These are phyloP conservation scores for Blastobotrys robertii DNA, from an alignment of 805 yeast species.

Conservation along the genomic window DNA sequence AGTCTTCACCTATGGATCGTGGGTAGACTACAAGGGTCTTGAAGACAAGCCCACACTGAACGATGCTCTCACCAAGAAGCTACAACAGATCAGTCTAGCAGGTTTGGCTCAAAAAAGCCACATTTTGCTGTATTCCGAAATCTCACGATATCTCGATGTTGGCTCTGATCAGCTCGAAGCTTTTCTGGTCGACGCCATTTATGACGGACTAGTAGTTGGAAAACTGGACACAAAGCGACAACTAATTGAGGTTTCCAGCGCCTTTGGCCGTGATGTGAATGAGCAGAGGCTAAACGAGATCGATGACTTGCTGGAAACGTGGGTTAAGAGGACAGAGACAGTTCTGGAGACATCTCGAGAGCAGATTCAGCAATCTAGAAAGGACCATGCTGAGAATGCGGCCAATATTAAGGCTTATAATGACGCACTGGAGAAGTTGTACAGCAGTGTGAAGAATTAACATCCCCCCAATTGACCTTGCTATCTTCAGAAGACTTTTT, in stretches of 20 bases:
- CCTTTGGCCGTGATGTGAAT: constrained; percentile 15
- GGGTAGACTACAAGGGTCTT: constrained; percentile 9
- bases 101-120: constrained; percentile 9
- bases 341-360: constrained; percentile 3
- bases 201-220: constrained; percentile 18
- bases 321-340: constrained; percentile 5
- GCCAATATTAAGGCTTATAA: background rate
- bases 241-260: constrained; percentile 13
- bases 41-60: constrained; percentile 6
- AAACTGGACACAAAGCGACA: constrained; percentile 17
- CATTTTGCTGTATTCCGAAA: constrained; percentile 9
- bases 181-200: constrained; percentile 17
- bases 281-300: constrained; percentile 11
- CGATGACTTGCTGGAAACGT: constrained; percentile 6
- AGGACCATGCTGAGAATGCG: background rate
- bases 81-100: constrained; percentile 17
- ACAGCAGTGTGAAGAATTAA: background rate
- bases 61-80: constrained; percentile 13
- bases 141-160: constrained; percentile 10
- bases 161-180: constrained; percentile 13
- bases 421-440: background rate
- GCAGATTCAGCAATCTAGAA: background rate
- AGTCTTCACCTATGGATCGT: constrained; percentile 14
- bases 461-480: no score
- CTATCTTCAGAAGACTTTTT: no score